Base-by-base conservation (phyloP, 768 basidiomycete genomes). In the Pulveroboletus sp. region DNA sequence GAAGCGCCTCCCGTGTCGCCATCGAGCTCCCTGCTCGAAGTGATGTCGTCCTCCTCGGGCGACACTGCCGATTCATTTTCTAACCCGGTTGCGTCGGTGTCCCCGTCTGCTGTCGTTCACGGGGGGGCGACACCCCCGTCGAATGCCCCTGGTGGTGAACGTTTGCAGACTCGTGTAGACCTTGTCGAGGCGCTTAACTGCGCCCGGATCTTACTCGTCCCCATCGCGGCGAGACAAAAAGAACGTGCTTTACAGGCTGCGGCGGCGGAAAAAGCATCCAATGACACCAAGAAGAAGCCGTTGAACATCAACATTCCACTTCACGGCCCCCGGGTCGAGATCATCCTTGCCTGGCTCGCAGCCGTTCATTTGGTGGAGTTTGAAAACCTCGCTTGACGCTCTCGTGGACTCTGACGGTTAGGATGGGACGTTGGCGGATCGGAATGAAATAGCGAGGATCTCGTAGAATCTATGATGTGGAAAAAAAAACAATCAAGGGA, bases 311-410 rank as follows among this genome's bases (percentile, higher is more conserved):
- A 82, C 61, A 89, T 93, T 49, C 87, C 89, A 9, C 69, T 93
- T 55, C 88, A 91, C 67, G 90, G 90, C 0, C 89, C 91, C 32
- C 77, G 89, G 6, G 90, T 93, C 40, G 90, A 93, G 68, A 76
- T 93, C 49, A 75, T 91, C 48, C 75, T 93, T 49, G 90, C 90
- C 38, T 93, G 89, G 89, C 71, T 93, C 47, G 89, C 76, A 24
- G 89, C 87, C 15, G 85, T 90, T 49, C 84, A 88, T 71, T 67
- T 93, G 32, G 82, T 80, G 4, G 87, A 89, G 59, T 64, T 92
- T 57, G 89, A 90, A 37, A 55, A 53, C 35, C 55, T 59, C 45
- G 68, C 56, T 14, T 69, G 57, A 50, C 35, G 27, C 17, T 17
- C 41, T 17, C 21, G 6, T 10, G 7, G 17, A 26, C 43, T 54